Evolutionary conservation across 352 stramenopile genomes (phyloP), one percentile per base, ranked within the genome.

Genomic region (Pythium apleroticum): DNA sequence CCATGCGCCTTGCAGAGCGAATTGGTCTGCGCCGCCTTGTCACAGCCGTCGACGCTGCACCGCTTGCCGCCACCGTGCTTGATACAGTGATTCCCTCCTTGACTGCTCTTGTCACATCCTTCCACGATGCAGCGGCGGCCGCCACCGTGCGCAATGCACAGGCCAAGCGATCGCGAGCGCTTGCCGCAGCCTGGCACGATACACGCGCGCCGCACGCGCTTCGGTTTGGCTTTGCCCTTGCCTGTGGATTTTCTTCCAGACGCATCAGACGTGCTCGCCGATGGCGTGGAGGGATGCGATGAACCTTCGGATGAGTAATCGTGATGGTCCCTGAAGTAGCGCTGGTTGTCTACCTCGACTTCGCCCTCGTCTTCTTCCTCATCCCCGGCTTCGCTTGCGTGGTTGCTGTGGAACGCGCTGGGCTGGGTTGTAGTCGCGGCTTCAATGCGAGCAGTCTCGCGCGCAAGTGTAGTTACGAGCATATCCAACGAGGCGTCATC

Each of bases 141-240:
- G 22, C 89, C 88, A 9, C 89, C 88, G 58, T 95, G 89, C 10
- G 86, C 84, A 57, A 93, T 96, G 70, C 89, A 96, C 60, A 96
- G 56, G 7, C 85, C 88, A 52, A 91, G 84, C 27, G 84, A 95
- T 30, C 89, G 84, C 22, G 84, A 90, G 46, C 89, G 84, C 77
- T 94, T 94, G 66, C 81, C 83, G 77, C 89, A 96, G 14, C 78
- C 83, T 28, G 84, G 68, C 10, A 82, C 74, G 49, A 84, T 82
- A 72, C 89, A 97, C 17, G 89, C 69, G 3, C 80, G 77, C 25
- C 77, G 76, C 41, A 48, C 41, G 12, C 41, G 41, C 41, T 48
- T 48, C n/a, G 41, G 41, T 48, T 48, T 48, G 19, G 17, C 19
- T 19, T 48, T 48, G 19, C 19, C n/a, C n/a, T 48, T 48, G 41